These are phyloP conservation scores for Noccaea caerulescens DNA, from an alignment of 345 rosid genomes.

Conservation along the genomic window DNA sequence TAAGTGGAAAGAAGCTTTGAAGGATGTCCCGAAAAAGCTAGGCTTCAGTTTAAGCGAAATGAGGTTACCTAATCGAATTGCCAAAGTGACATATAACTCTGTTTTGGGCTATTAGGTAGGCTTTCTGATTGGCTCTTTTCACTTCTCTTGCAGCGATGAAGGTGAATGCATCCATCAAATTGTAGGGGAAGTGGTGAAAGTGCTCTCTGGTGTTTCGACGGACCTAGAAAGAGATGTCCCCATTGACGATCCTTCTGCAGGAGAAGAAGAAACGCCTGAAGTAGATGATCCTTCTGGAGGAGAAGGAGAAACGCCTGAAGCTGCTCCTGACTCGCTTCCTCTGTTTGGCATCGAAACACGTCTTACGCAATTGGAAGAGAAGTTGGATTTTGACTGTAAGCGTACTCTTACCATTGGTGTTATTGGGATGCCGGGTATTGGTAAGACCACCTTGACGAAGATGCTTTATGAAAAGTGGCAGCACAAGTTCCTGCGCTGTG, in stretches of 20 bases:
- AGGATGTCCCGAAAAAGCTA: not conserved
- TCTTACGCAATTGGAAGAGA: constrained; percentile 9
- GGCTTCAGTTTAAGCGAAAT: not conserved
- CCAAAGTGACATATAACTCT: not conserved
- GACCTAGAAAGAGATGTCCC: not conserved
- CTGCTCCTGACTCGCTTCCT: not conserved
- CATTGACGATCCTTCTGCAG: not conserved
- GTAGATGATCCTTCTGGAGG: no score
- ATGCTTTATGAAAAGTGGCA: not conserved
- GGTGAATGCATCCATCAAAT: not conserved
- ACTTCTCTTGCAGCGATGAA: constrained; percentile 12
- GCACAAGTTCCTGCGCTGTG: not conserved
- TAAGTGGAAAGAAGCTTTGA: constrained; percentile 16
- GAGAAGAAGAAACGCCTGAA: no score
- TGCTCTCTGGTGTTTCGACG: not conserved
- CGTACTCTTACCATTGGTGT: constrained; percentile 14
- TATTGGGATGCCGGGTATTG: constrained; percentile 35
- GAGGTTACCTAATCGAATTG: not conserved
- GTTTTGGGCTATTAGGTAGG: not conserved
- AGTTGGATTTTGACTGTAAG: not conserved
- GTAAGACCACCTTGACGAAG: constrained; percentile 14
- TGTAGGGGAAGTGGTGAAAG: not conserved
- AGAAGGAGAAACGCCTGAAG: not conserved
- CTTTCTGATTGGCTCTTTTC: constrained; percentile 1
- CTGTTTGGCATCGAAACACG: constrained; percentile 27